A percentile compares a stretch with the other conserved stretches of the same genome.
phyloP scores from a whole-genome alignment of 352 stramenopile species.

The Blastocystis sp. region DNA sequence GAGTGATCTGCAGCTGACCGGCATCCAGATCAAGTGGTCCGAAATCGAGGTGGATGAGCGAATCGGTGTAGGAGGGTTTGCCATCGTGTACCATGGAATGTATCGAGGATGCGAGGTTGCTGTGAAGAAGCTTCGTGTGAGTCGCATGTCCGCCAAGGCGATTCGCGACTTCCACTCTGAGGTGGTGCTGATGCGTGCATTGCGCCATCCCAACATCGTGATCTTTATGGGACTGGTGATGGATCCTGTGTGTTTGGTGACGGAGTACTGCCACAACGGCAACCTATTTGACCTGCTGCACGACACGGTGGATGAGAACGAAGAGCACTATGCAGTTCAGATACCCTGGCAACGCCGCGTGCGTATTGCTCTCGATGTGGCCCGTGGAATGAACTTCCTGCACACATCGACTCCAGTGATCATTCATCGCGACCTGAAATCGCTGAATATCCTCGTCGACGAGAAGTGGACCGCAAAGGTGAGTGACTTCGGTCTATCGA shows the following conservation, averaged over 20 bases:
- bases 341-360: conserved; percentile 78
- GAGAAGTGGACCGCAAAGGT: conserved; percentile 80
- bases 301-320: conserved; percentile 46
- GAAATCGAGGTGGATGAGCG: conserved; percentile 51
- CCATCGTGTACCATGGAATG: conserved; percentile 56
- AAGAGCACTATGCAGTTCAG: conserved; percentile 68
- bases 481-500: conserved; percentile 73
- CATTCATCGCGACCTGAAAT: conserved; percentile 79
- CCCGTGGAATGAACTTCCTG: conserved; percentile 79
- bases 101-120: conserved; percentile 59
- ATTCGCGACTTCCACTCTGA: conserved; percentile 66
- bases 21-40: conserved; percentile 49
- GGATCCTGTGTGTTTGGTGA: conserved; percentile 70
- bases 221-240: conserved; percentile 84
- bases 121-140: conserved; percentile 59
- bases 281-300: conserved; percentile 57
- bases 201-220: conserved; percentile 65
- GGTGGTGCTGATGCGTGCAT: conserved; percentile 65
- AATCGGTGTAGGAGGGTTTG: conserved; percentile 56
- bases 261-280: conserved; percentile 59
- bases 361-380: conserved; percentile 77
- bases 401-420: conserved; percentile 79
- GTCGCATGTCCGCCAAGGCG: conserved; percentile 43
- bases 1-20: conserved; percentile 56
- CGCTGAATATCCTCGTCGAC: conserved; percentile 78